Base-by-base conservation (phyloP, 2,329 filamentous ascomycete genomes). In the Chaetomiaceae sp. region DNA sequence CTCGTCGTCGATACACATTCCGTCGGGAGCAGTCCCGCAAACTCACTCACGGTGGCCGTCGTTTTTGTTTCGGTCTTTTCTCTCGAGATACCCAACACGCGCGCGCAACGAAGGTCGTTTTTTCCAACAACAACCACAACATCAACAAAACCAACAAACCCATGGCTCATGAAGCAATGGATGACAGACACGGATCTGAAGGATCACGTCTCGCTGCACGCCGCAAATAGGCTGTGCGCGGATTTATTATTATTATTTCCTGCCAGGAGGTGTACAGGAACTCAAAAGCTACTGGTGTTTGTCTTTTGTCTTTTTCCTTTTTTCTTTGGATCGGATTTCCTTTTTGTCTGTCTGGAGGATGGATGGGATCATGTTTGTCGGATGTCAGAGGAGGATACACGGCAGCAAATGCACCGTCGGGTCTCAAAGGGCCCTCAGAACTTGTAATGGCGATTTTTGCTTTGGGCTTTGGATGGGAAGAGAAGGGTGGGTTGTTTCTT, bases 1-100 rank as follows among this genome's bases (percentile, higher is more conserved):
- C 54, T 54, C 54, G 23, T 31, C 20, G 53, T 59, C 49, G 42
- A 57, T 47, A 61, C 47, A 59, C 37, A 33, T 34, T 43, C 23
- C 29, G 56, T 54, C 57, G 59, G 61, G 61, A 64, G 53, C 57
- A 59, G 53, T 64, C 58, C 61, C 59, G 50, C 50, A 47, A n/a
- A n/a, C n/a, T n/a, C n/a, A n/a, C n/a, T 37, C 59, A 55, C 39
- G 56, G 57, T 58, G 59, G 62, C 54, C 56, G 58, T 58, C 53
- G n/a, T 49, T 59, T 58, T 46, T 58, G 33, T 54, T 54, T 56
- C 57, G 51, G 57, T 57, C 55, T 48, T 57, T n/a, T n/a, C n/a
- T 54, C 55, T 54, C 55, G 50, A 57, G 61, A 63, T 63, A 61
- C 62, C 62, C 62, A 55, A 52, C 47, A 52, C 37, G 45, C 29